Evolutionary conservation across 129 eudicot species (phyloP), one percentile per base, ranked within the genome.

Genomic region (Smallanthus sonchifolius): DNA sequence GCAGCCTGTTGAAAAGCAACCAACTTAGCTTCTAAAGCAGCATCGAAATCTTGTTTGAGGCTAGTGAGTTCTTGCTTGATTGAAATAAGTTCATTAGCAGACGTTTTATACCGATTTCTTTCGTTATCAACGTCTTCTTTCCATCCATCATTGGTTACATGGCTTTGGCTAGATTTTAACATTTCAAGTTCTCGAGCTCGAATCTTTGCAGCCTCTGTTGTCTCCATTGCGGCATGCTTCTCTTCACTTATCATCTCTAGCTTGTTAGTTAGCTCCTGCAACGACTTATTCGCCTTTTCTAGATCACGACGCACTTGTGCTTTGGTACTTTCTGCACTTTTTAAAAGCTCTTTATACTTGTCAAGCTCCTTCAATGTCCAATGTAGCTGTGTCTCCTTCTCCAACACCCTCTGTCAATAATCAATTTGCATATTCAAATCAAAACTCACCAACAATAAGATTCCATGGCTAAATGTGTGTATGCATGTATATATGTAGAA

Each of bases 51-150:
- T 75, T 86, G 91, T 55, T 82, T 82, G 38, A 95, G 84, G 68
- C 75, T 95, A 35, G 88, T 84, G 36, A 95, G 90, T 80, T 95
- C 96, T 82, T 95, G 91, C 76, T 95, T 91, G 7, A 65, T 76
- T 7, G 83, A 74, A 73, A 56, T 85, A 42, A 91, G 90, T 42
- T 95, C 96, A 13, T 75, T 89, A 0, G 87, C 76, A 28, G 89
- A 78, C 16, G 91, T 85, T 74, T 76, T 94, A 73, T 91, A 91
- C 28, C 77, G 87, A 16, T 78, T 83, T 73, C 83, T 72, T 64
- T 84, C 87, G 2, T 47, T 76, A 40, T 82, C 88, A 28, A 84
- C 76, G 4, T 83, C 84, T 1, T 74, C 67, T 70, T 81, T 77
- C 81, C 80, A 75, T 3, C 70, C 82, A 10, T 77, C 89, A 3